These are phyloP conservation scores for Cadophora gregata DNA, from an alignment of 2,329 filamentous ascomycete species.

Conservation along the genomic window DNA sequence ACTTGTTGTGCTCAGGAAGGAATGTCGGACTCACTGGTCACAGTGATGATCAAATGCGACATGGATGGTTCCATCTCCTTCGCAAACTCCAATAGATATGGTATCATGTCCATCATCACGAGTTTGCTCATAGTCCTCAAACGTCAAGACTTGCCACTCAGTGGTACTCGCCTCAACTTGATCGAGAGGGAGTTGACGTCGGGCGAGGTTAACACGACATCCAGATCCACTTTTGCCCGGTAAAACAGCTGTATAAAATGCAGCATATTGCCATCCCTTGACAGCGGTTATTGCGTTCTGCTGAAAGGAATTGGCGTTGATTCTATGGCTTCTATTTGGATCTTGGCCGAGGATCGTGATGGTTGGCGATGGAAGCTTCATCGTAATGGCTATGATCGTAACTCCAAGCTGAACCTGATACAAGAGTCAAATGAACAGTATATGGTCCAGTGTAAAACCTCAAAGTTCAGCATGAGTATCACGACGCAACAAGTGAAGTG, in stretches of 20 bases:
- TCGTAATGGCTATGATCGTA: background rate
- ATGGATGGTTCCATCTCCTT: conserved; percentile 38
- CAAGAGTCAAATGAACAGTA: background rate
- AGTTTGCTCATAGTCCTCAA: conserved; percentile 36
- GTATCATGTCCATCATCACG: conserved; percentile 40
- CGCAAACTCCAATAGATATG: conserved; percentile 38
- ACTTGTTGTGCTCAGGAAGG: conserved; percentile 20
- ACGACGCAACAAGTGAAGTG: background rate
- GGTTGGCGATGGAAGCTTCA: conserved; percentile 25
- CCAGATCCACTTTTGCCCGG: conserved; percentile 1
- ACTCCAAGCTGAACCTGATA: too few relatives aligned
- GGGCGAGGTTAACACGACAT: conserved; percentile 32
- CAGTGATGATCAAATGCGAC: conserved; percentile 40
- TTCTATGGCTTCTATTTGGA: conserved; percentile 33
- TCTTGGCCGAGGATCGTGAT: conserved; percentile 34
- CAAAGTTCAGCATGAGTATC: background rate
- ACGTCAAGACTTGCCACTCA: conserved; percentile 34
- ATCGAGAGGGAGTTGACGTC: conserved; percentile 15
- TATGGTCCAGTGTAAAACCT: background rate
- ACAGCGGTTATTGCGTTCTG: conserved; percentile 37
- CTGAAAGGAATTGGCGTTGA: conserved; percentile 40
- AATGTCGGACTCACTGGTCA: conserved; percentile 29
- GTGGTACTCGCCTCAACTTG: background rate
- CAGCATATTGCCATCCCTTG: conserved; percentile 36
- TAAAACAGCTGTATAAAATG: conserved; percentile 33